phyloP scores from a whole-genome alignment of 2,329 filamentous ascomycete genomes.

The Fusarium sp. region DNA sequence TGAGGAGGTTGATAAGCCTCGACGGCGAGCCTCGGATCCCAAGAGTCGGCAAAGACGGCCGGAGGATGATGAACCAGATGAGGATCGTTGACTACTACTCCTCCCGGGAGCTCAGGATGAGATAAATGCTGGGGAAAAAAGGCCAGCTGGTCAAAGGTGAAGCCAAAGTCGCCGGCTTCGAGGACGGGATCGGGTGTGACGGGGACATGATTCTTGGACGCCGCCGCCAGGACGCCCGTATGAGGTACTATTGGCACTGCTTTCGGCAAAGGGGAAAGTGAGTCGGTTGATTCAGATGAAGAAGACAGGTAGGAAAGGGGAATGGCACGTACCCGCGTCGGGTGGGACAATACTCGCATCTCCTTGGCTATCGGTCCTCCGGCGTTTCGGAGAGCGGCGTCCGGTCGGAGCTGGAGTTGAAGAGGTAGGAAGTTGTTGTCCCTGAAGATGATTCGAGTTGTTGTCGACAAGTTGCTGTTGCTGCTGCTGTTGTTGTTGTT shows the following conservation, averaged over 20 bases:
- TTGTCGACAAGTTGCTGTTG: slow-evolving; percentile 25
- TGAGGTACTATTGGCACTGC: slow-evolving; percentile 45
- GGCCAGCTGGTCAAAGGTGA: slow-evolving; percentile 50
- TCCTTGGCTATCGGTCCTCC: slow-evolving; percentile 47
- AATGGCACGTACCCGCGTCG: slow-evolving; percentile 50
- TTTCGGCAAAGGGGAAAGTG: slow-evolving; percentile 33
- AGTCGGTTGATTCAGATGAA: slow-evolving; percentile 39
- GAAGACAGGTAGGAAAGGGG: background rate
- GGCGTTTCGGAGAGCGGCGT: slow-evolving; percentile 52
- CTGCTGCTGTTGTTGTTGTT: slow-evolving; percentile 46
- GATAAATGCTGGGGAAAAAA: slow-evolving; percentile 49
- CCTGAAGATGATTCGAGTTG: slow-evolving; percentile 20
- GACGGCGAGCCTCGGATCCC: slow-evolving; percentile 34
- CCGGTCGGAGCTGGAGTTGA: slow-evolving; percentile 28
- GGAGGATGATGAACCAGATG: slow-evolving; percentile 11
- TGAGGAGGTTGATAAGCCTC: slow-evolving; percentile 16
- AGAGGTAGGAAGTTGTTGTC: slow-evolving; percentile 21
- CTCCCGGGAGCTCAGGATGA: slow-evolving; percentile 37
- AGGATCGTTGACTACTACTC: slow-evolving; percentile 1
- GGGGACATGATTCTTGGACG: slow-evolving; percentile 42
- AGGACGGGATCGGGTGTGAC: slow-evolving; percentile 47
- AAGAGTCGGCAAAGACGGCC: slow-evolving; percentile 39
- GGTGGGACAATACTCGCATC: slow-evolving; percentile 49
- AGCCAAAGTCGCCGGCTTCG: slow-evolving; percentile 50
- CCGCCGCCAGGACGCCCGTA: slow-evolving; percentile 27